A percentile compares a stretch with the other conserved stretches of the same genome.
Conservation (phyloP, 2,329 filamentous ascomycete genomes). For the Parascedosporium putredinis region DNA sequence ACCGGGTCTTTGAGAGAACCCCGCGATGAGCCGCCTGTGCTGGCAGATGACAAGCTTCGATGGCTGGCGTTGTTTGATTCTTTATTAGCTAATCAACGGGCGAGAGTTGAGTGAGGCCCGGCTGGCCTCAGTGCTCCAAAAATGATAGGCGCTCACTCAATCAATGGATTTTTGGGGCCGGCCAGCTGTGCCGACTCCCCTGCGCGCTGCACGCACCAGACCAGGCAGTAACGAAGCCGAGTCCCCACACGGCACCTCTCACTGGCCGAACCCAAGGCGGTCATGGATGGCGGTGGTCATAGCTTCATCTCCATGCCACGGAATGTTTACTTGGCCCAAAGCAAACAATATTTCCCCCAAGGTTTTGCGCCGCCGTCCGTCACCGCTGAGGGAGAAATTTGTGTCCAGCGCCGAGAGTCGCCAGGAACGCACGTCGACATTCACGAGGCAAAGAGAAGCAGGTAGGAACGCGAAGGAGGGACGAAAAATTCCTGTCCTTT, state of each 20-base stretch:
- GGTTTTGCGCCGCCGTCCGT: not conserved
- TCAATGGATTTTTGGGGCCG: too few relatives aligned
- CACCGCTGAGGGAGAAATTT: too few relatives aligned
- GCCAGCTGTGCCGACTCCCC: too few relatives aligned
- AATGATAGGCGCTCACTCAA: too few relatives aligned
- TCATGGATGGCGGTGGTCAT: not conserved
- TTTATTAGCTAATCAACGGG: slow-evolving; percentile 5
- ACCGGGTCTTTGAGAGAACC: slow-evolving; percentile 1
- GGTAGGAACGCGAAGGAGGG: too few relatives aligned
- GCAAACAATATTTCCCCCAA: not conserved
- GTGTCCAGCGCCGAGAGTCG: not conserved
- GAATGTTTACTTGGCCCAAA: slow-evolving; percentile 1
- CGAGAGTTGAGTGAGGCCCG: too few relatives aligned
- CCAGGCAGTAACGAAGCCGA: not conserved
- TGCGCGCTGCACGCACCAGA: too few relatives aligned
- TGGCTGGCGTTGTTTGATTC: not conserved
- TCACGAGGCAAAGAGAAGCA: not conserved
- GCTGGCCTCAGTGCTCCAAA: too few relatives aligned
- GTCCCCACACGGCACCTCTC: not conserved
- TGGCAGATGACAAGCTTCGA: not conserved
- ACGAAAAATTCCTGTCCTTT: not conserved
- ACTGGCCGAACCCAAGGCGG: not conserved
- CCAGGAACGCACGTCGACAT: not conserved
- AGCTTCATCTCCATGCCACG: slow-evolving; percentile 1
- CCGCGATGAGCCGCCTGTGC: not conserved